Conservation (phyloP, 2,329 filamentous ascomycete species). For the Emmonsiellopsis sp. region DNA sequence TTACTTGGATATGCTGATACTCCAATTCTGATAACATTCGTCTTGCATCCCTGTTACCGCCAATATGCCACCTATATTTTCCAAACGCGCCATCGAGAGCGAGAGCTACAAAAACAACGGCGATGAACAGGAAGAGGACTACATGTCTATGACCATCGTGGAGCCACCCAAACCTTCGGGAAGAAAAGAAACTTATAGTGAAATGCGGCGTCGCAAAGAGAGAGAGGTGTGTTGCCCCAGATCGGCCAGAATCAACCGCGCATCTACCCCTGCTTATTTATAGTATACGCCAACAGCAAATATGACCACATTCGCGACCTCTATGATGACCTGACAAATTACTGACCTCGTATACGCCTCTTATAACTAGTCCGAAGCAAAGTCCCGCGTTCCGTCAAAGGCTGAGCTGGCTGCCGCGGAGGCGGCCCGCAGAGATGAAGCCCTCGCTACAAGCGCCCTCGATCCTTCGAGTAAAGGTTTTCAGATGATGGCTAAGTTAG, state of each 20-base stretch:
- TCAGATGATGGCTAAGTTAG: constrained; percentile 95
- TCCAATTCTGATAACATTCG: background rate
- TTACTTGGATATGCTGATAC: background rate
- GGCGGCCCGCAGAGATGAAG: constrained; percentile 61
- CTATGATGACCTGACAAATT: background rate
- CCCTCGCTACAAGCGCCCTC: constrained; percentile 65
- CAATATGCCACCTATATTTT: background rate
- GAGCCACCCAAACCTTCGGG: constrained; percentile 42
- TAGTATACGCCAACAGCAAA: constrained; percentile 20
- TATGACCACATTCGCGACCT: background rate
- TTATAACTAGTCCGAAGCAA: constrained; percentile 51
- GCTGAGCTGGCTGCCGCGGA: constrained; percentile 70
- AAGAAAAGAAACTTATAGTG: constrained; percentile 53
- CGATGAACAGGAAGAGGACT: constrained; percentile 78
- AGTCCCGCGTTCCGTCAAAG: constrained; percentile 63
- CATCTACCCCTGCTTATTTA: constrained; percentile 49
- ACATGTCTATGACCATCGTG: constrained; percentile 90
- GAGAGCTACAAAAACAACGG: background rate
- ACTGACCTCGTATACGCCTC: constrained; percentile 5
- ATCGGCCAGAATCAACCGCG: constrained; percentile 14
- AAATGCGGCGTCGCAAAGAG: constrained; percentile 47
- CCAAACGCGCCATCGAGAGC: background rate
- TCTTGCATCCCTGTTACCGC: background rate
- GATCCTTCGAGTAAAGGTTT: constrained; percentile 73
- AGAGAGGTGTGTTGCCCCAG: constrained; percentile 33